Evolutionary conservation across 495 filamentous ascomycete species (phyloP), one percentile per base, ranked within the genome.

Genomic region (Thermothielavioides terrestris): DNA sequence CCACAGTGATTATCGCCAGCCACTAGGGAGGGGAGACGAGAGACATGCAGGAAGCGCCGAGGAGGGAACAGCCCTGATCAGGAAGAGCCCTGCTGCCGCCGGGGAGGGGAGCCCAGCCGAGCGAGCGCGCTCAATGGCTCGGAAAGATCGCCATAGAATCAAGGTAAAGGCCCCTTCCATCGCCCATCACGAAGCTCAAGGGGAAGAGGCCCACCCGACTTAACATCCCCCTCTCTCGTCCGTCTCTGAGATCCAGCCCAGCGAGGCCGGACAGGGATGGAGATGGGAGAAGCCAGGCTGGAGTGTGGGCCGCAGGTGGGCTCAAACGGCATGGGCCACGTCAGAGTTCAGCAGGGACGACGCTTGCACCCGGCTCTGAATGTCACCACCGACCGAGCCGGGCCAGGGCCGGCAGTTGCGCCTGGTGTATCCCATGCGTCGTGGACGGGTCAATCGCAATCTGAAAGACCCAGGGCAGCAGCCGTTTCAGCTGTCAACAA

Each of bases 271-370:
- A 9, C 31, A 30, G 27, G 27, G 6, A 11, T 30, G 27, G 31
- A 14, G 31, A 12, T 2, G n/a, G 11, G 31, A 3, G 15, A n/a
- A 6, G 25, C n/a, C 31, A 46, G 12, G 43, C 25, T 21, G 15
- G 31, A 3, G 10, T n/a, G 35, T 25, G 34, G 34, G 35, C 34
- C 39, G n/a, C 23, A 10, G 31, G 3, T 14, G 22, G 21, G 38
- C 18, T 41, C 39, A 31, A 43, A 27, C 40, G 11, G 30, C 28
- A 37, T 37, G 59, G 56, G 56, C 60, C 70, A 68, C 50, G 55
- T 68, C 64, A 59, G 36, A 42, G 26, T n/a, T 34, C 15, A 41
- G 36, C 22, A 43, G 20, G 43, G 40, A 8, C 39, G 22, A 21
- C 7, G 1, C n/a, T 9, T n/a, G n/a, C n/a, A 9, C 22, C 6